phyloP scores from a whole-genome alignment of 2,329 filamentous ascomycete species.

The Exophiala calicioides region DNA sequence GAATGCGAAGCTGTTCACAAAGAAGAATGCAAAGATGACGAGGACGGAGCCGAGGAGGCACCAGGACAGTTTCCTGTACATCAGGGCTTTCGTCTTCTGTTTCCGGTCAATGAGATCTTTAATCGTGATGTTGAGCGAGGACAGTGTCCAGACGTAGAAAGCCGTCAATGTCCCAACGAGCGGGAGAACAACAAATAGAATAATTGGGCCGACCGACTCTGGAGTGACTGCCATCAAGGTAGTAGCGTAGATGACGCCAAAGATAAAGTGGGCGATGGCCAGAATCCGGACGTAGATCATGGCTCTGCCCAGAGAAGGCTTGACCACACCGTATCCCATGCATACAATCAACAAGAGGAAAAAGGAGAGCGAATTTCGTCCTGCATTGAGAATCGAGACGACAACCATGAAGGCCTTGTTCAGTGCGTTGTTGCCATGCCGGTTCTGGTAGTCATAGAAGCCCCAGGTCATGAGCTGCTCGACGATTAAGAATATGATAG shows the following conservation, averaged over 20 bases:
- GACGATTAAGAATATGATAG: conserved; percentile 86
- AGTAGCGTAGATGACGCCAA: conserved; percentile 83
- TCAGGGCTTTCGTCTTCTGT: conserved; percentile 86
- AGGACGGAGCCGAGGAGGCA: conserved; percentile 89
- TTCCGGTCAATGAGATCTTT: conserved; percentile 95
- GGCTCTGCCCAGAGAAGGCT: conserved; percentile 83
- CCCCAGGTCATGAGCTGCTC: conserved; percentile 99
- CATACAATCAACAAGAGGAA: conserved; percentile 97
- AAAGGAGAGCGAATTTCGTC: conserved; percentile 95
- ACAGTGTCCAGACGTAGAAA: conserved; percentile 98
- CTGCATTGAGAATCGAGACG: conserved; percentile 90
- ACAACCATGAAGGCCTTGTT: conserved; percentile 85
- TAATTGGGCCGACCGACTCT: conserved; percentile 83
- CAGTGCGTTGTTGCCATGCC: conserved; percentile 77
- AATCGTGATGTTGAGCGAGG: conserved; percentile 90
- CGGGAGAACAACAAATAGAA: conserved; percentile 89
- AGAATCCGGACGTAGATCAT: conserved; percentile 94
- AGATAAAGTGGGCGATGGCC: conserved; percentile 89
- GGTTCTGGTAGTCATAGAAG: conserved; percentile 96
- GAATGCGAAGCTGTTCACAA: conserved; percentile 95
- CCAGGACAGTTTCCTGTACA: conserved; percentile 99
- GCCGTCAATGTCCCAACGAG: conserved; percentile 88
- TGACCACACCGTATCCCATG: conserved; percentile 99
- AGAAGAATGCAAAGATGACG: conserved; percentile 97
- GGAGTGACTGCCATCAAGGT: conserved; percentile 86